These are phyloP conservation scores for Fusarium sp. DNA, from an alignment of 2,329 filamentous ascomycete genomes.

Conservation along the genomic window DNA sequence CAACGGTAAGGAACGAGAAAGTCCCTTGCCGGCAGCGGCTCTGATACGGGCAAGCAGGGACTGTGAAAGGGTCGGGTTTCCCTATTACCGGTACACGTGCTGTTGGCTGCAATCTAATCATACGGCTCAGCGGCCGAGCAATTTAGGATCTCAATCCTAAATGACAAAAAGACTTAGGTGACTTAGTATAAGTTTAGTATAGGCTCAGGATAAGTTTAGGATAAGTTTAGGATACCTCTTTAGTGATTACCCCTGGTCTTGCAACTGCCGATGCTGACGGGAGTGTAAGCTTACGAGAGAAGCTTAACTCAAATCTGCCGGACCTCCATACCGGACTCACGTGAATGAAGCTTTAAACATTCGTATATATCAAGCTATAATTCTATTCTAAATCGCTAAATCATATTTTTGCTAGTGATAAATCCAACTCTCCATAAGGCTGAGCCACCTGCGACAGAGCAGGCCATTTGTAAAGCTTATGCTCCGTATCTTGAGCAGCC, in stretches of 20 bases:
- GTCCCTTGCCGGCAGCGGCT: not conserved
- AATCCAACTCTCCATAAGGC: conserved; percentile 7
- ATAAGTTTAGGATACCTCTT: not conserved
- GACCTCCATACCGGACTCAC: not conserved
- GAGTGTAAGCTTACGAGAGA: conserved; percentile 16
- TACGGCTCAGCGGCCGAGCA: too few relatives aligned
- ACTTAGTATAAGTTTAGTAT: not conserved
- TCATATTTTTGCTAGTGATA: not conserved
- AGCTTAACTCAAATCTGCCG: conserved; percentile 2
- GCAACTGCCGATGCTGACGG: not conserved
- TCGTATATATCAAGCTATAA: not conserved
- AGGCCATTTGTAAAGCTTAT: conserved; percentile 6
- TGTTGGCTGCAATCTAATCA: not conserved
- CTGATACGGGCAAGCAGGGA: too few relatives aligned
- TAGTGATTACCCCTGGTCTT: not conserved
- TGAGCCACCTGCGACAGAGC: not conserved
- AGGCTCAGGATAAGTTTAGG: too few relatives aligned
- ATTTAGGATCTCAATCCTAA: too few relatives aligned
- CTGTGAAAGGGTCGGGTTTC: too few relatives aligned
- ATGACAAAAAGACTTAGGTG: too few relatives aligned
- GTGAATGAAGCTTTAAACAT: too few relatives aligned
- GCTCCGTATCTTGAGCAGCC: conserved; percentile 3
- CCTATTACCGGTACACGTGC: too few relatives aligned
- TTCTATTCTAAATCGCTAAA: not conserved
- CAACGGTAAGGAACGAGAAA: not conserved